Conservation (phyloP, 768 basidiomycete species). For the Naematelia aurantialba region DNA sequence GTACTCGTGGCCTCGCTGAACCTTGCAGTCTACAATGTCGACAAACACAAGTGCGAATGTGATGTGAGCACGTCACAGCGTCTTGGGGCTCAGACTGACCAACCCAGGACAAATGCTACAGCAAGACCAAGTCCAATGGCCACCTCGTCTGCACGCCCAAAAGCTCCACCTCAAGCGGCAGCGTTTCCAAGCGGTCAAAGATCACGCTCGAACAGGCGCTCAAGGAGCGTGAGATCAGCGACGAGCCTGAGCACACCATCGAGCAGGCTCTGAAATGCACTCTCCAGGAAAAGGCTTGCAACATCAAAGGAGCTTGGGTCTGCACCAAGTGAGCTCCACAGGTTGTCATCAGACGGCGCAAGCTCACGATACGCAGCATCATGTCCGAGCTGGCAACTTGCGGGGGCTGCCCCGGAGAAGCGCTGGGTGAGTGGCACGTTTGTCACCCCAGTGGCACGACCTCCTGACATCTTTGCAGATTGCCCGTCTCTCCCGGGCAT, state of each 20-base stretch:
- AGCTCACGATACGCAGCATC: slow-evolving; percentile 2
- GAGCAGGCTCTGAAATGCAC: slow-evolving; percentile 5
- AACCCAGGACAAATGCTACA: neutral
- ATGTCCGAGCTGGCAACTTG: slow-evolving; percentile 9
- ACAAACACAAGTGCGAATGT: neutral
- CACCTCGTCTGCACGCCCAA: neutral
- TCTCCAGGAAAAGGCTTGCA: slow-evolving; percentile 6
- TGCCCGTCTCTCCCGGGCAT: slow-evolving; percentile 10
- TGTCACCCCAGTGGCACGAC: too few relatives aligned
- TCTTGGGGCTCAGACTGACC: neutral
- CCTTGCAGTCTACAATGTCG: neutral
- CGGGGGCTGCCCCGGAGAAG: slow-evolving; percentile 7
- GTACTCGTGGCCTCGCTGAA: neutral
- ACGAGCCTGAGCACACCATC: neutral
- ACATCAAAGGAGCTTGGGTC: neutral
- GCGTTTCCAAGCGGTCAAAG: neutral
- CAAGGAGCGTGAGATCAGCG: neutral
- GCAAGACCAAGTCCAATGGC: neutral
- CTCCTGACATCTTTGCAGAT: slow-evolving; percentile 1
- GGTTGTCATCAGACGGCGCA: neutral
- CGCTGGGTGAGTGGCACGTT: slow-evolving; percentile 1
- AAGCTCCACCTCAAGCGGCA: neutral
- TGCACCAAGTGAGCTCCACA: slow-evolving; percentile 11
- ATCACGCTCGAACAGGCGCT: neutral
- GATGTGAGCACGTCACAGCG: neutral